These are phyloP conservation scores for Leccinum obscurum DNA, from an alignment of 768 basidiomycete genomes.

Conservation along the genomic window DNA sequence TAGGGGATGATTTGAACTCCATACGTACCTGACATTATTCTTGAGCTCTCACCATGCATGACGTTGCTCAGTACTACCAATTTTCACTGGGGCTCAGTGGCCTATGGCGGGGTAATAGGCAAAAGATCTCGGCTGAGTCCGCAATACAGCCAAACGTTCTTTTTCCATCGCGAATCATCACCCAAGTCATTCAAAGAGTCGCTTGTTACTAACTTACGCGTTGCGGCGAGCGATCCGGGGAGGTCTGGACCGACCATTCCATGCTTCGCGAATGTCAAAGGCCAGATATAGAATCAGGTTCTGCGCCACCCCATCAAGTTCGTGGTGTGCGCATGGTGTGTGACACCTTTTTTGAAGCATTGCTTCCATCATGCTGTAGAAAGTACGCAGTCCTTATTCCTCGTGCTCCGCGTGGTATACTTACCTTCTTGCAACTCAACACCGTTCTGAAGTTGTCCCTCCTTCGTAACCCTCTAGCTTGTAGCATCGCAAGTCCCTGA, in stretches of 20 bases:
- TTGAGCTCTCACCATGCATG: background rate
- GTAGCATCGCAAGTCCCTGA: background rate
- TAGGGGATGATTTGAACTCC: too few species aligned
- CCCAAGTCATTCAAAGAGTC: too few species aligned
- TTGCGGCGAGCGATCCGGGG: background rate
- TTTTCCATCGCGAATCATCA: too few species aligned
- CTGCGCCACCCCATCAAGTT: background rate
- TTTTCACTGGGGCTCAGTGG: too few species aligned
- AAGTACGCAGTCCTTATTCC: background rate
- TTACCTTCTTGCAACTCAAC: background rate
- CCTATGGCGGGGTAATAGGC: background rate
- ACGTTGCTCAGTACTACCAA: background rate
- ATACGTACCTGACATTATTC: background rate
- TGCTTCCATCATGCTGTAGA: conserved; percentile 7
- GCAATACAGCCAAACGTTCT: too few species aligned
- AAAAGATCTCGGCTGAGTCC: too few species aligned
- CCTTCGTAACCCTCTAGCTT: background rate
- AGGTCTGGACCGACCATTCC: background rate
- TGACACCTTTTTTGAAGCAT: conserved; percentile 3
- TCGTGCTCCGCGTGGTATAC: background rate
- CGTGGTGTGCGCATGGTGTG: conserved; percentile 16
- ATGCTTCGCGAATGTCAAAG: background rate
- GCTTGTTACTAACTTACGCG: too few species aligned
- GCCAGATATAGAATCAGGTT: background rate
- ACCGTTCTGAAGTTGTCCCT: background rate